Base-by-base conservation (phyloP, 2,329 filamentous ascomycete genomes). In the Penicillium sp. region DNA sequence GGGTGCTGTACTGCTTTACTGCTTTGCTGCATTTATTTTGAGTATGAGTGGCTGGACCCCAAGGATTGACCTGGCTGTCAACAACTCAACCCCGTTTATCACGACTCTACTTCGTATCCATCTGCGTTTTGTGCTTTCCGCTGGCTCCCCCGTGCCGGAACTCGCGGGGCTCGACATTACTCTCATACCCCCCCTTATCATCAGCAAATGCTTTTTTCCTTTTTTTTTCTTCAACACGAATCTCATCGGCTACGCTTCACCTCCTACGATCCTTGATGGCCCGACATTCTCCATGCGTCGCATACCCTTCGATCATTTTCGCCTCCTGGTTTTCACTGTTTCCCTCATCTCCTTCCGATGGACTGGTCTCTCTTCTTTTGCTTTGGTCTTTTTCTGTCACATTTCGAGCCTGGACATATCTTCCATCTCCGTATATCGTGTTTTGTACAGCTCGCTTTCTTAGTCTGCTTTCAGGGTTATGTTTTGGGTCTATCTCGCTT, bases 61-160 rank as follows among this genome's bases (percentile, higher is more conserved):
- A 62, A 59, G 59, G 54, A 56, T 68, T 67, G 66, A 68, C 65
- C 65, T 64, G 66, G 64, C 56, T 68, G 65, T 68, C 66, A 68
- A 68, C 59, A 62, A 65, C 60, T 63, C 57, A 58, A 52, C 12
- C 35, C 57, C 42, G 46, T 57, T 58, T 49, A 25, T 59, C 51
- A 60, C 42, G 56, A 59, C 57, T 43, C 49, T 49, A 49, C 46
- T 48, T 35, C 46, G 19, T 25, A 52, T 43, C 50, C 23, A 47
- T 53, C 50, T 48, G 52, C 42, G 57, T 50, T 47, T 54, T 50
- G 50, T 53, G 55, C 41, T 54, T 51, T 54, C 43, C 41, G 38
- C 50, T 53, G 50, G 42, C 37, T 57, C 43, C 40, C 54, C 62
- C 59, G 54, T 59, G 65, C 65, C 56, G 65, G 65, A 63, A 65